Base-by-base conservation (phyloP, 2,329 filamentous ascomycete species). In the Helotiales sp. region DNA sequence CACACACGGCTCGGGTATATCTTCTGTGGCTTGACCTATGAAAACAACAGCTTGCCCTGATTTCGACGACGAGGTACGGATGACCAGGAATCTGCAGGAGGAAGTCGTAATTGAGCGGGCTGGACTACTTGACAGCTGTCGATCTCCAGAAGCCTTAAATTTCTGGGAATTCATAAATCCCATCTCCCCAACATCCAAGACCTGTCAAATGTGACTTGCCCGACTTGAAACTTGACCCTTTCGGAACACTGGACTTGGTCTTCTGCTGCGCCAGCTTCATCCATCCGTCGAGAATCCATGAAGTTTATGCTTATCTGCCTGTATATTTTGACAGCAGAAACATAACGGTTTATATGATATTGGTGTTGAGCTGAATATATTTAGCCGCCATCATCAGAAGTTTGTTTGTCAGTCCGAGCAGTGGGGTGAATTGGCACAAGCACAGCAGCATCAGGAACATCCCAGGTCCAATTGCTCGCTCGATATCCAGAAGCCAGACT, bases 241-340 rank as follows among this genome's bases (percentile, higher is more conserved):
- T 57, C 52, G 52, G 37, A 37, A 57, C 32, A 22, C 3, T 2
- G n/a, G 2, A 37, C 32, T 34, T 55, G 30, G 50, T n/a, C 28
- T 55, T 34, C 28, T 34, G 6, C 32, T 17, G 6, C 32, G 40
- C 40, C 40, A 45, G 20, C 40, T 45, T 45, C 40, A 45, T 20
- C 40, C 2, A 11, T 40, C 37, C 37, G 6, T 40, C 37, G n/a
- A n/a, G 40, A 17, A 20, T 45, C 40, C 40, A 45, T n/a, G 40
- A 45, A n/a, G 40, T n/a, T 52, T 30, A 52, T 52, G 49, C 49
- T 52, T 52, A 30, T 52, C 49, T 30, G n/a, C 28, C 28, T 52
- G 49, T 26, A 52, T 28, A 50, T 5, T 8, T 17, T 34, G 54
- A 37, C 30, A 57, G 20, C 30, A 57, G 30, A 40, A 32, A 20